Evolutionary conservation across 306 rosid genomes (phyloP), one percentile per base, ranked within the genome.

Genomic region (Echinosophora koreensis): DNA sequence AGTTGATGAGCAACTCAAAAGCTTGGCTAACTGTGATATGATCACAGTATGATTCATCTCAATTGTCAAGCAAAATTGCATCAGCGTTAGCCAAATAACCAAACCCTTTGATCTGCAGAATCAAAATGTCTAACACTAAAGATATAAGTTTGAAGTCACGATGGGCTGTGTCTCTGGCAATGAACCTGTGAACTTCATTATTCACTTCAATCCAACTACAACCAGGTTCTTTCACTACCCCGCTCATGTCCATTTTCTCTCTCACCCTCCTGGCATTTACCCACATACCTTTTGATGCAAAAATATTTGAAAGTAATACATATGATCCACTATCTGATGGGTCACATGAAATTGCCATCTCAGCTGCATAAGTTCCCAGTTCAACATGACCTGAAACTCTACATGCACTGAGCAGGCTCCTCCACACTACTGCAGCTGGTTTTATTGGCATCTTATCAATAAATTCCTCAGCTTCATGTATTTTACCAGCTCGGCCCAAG

Each of bases 221-320:
- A 56, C 89, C 89, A 0, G 92, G 87, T 84, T 90, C 97, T 84
- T 94, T 92, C 49, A 88, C 88, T 50, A 92, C 90, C 52, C 92
- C 92, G 22, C 58, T 81, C 5, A 17, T 74, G 32, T 92, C 94
- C 98, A 94, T 90, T 80, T 78, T 87, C 63, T 75, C 83, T 83
- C 97, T 89, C 50, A 94, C 79, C 83, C 65, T 86, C 63, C 68
- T 89, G 16, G 84, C 98, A 85, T 90, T 86, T 71, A 6, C 78
- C 98, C 98, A 92, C 97, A 90, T 89, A 22, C 94, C 93, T 85
- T 89, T 89, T 9, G 98, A 88, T 66, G 97, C 98, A 86, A 79
- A 94, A 72, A 94, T 89, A 81, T 92, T 92, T 28, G 98, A 90
- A 81, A 94, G 97, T 69, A 94, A 75, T 42, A 83, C 75, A 66